Percentiles rank a stretch among this genome's conserved stretches.
Conservation (phyloP, 306 rosid genomes). For the Prunus kanzakura region DNA sequence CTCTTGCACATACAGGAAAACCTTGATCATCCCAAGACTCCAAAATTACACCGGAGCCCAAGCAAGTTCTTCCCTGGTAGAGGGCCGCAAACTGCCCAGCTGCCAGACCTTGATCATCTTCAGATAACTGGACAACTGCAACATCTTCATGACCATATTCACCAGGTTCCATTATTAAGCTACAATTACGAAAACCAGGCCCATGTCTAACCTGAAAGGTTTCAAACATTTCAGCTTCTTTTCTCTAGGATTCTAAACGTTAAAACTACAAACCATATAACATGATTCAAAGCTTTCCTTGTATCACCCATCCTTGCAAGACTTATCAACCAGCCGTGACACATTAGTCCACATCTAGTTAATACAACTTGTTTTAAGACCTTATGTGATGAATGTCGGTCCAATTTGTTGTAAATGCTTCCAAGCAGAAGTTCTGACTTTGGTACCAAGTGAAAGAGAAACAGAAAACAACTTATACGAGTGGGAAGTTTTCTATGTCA, state of each 20-base stretch:
- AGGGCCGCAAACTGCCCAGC: constrained; percentile 94
- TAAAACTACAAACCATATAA: not conserved
- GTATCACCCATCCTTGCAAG: not conserved
- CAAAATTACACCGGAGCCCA: constrained; percentile 87
- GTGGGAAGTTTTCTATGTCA: not conserved
- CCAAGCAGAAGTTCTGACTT: not conserved
- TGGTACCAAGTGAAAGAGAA: not conserved
- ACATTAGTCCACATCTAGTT: not conserved
- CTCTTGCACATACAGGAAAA: constrained; percentile 77
- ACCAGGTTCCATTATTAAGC: constrained; percentile 49
- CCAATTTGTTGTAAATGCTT: not conserved
- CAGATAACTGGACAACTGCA: constrained; percentile 63
- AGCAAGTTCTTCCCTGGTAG: constrained; percentile 70
- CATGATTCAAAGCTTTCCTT: not conserved
- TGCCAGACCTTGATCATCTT: constrained; percentile 94
- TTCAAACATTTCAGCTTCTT: not conserved
- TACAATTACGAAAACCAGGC: constrained; percentile 70
- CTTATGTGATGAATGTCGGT: not conserved
- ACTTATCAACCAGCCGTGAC: not conserved
- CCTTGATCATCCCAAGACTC: constrained; percentile 87
- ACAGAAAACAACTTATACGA: not conserved
- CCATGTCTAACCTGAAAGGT: constrained; percentile 89
- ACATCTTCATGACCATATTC: constrained; percentile 41
- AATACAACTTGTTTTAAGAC: not conserved
- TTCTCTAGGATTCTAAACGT: not conserved